Base-by-base conservation (phyloP, 805 yeast genomes). In the Pichia insulana region DNA sequence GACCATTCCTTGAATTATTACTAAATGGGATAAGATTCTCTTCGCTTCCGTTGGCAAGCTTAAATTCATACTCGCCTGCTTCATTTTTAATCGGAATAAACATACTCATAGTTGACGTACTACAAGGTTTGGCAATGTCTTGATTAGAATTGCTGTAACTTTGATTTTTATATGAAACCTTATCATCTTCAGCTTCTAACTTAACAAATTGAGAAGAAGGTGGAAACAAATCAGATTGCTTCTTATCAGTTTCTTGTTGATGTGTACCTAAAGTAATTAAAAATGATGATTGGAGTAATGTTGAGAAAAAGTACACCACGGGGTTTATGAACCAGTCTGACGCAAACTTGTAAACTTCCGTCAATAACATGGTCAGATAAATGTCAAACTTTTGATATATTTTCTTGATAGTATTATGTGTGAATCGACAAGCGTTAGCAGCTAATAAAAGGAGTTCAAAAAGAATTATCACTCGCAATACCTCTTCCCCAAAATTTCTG, bases 11-110 rank as follows among this genome's bases (percentile, higher is more conserved):
- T 11, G 13, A 11, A 11, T 28, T 8, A 26, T n/a, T 22, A 22
- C 33, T 26, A 27, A 41, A 8, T 47, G 47, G 30, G 47, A 34
- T 35, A n/a, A 30, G 10, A 15, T 53, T 42, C 34, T 73, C 76
- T 19, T 72, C 68, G 42, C 28, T 36, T 4, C 32, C 30, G 19
- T 35, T 34, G 5, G 20, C 19, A 7, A 78, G 67, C 13, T 68
- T 68, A 76, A 81, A 78, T 43, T 74, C 78, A 13, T 77, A 67
- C 47, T 74, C 76, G 3, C 83, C 84, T 28, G 68, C 65, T 13
- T 56, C 59, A 50, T 74, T 75, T 38, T 70, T 71, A 47, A 69
- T 64, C 4, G 80, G 76, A n/a, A 73, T 57, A 36, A 74, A 62
- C 40, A 73, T 64, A 64, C 30, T 74, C 65, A 2, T 15, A 11